A percentile compares a stretch with the other conserved stretches of the same genome.
phyloP scores from a whole-genome alignment of 805 yeast genomes.

The Schizosaccharomyces osmophilus region DNA sequence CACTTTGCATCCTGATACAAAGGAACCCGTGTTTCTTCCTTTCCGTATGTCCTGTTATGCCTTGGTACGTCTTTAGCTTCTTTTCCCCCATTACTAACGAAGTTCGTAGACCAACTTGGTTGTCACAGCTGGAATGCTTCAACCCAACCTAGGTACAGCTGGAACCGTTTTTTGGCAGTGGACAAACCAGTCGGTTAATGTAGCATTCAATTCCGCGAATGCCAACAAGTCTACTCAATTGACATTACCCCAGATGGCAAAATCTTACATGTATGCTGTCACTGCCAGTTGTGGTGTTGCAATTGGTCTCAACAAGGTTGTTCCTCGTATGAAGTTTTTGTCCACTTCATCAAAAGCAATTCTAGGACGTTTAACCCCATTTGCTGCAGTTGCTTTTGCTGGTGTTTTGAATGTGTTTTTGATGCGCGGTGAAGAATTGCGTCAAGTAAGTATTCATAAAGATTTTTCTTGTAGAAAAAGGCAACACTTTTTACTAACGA shows the following conservation, averaged over 20 bases:
- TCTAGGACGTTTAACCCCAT: slow-evolving; percentile 75
- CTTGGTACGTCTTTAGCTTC: slow-evolving; percentile 13
- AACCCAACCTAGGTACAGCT: slow-evolving; percentile 69
- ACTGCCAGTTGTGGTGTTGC: slow-evolving; percentile 91
- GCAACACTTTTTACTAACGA: not conserved
- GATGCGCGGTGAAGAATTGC: slow-evolving; percentile 88
- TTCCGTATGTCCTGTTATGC: slow-evolving; percentile 95
- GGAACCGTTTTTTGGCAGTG: slow-evolving; percentile 96
- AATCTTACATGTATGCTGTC: slow-evolving; percentile 71
- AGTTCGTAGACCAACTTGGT: slow-evolving; percentile 42
- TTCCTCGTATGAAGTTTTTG: slow-evolving; percentile 54
- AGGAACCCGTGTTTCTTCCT: slow-evolving; percentile 75
- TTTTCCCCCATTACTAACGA: not conserved
- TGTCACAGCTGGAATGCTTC: slow-evolving; percentile 92
- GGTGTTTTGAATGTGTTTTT: slow-evolving; percentile 88
- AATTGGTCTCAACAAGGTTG: slow-evolving; percentile 67
- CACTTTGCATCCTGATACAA: slow-evolving; percentile 80
- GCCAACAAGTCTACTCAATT: slow-evolving; percentile 88
- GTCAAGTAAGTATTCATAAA: slow-evolving; percentile 13
- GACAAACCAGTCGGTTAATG: slow-evolving; percentile 89
- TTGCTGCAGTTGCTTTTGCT: slow-evolving; percentile 95
- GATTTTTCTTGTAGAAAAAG: no score
- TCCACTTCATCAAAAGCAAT: slow-evolving; percentile 45
- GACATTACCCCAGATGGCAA: slow-evolving; percentile 47
- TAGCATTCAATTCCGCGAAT: slow-evolving; percentile 87